Evolutionary conservation across 2,329 filamentous ascomycete genomes (phyloP), one percentile per base, ranked within the genome.

Genomic region (Stachybotrys echinatus): DNA sequence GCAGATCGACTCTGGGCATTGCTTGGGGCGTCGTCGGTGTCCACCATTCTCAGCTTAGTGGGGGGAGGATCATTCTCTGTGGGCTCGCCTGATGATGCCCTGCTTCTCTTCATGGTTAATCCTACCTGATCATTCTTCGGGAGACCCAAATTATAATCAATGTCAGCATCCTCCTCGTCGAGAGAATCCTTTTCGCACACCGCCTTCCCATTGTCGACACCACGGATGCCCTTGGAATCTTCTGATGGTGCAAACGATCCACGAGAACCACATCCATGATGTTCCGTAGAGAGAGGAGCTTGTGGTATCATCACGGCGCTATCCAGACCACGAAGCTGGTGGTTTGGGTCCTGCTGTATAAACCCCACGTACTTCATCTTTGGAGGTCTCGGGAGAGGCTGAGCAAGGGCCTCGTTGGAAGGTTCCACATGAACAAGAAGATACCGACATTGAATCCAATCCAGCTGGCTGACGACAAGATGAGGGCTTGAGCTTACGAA

Each of bases 391-490:
- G 53, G 54, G 6, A 56, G 54, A 17, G 55, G 51, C 18, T 53
- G 49, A 3, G 39, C 18, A 5, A 42, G 43, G 1, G 57, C 53
- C 37, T 50, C 39, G 2, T 12, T 2, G 1, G 48, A 50, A n/a
- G 58, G 55, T 2, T 51, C 14, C 3, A 62, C 58, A 14, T 56
- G 48, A 19, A 74, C 81, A 56, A 96, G 88, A 2, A 96, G 75
- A 65, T 95, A 96, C 42, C 91, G 81, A 22, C 89, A 91, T 61
- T 95, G 90, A 52, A 95, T 91, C 92, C 92, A 96, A 60, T 95
- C 86, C 10, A 87, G 70, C 42, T 90, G 74, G 22, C 79, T 65
- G 1, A 96, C 83, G 8, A 96, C 92, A 44, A 88, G 83, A 67
- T 84, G 82, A 0, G 85, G 85, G 0, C 0, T 55, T 0, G 8